Percentiles rank a stretch among this genome's conserved stretches.
phyloP scores from a whole-genome alignment of 2,329 filamentous ascomycete species.

The Pyrenophora graminea region DNA sequence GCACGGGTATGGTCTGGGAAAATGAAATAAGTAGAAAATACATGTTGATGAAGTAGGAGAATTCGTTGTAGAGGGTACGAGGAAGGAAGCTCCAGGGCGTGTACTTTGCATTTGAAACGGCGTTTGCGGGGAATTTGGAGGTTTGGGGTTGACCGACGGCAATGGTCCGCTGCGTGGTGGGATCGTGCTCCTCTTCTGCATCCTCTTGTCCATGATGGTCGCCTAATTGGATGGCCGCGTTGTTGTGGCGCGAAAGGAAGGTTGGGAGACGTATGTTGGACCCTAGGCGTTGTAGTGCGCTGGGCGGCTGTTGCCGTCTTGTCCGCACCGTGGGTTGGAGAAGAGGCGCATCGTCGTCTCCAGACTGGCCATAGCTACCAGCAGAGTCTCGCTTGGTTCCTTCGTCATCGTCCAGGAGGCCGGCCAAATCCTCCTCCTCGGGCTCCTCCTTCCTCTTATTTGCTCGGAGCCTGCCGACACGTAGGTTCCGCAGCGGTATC shows the following conservation, averaged over 20 bases:
- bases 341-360: constrained; percentile 76
- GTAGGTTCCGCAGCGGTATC: constrained; percentile 71
- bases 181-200: constrained; percentile 55
- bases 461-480: constrained; percentile 53
- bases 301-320: constrained; percentile 31
- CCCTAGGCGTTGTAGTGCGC: constrained; percentile 52
- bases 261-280: constrained; percentile 67
- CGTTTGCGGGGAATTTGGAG: constrained; percentile 82
- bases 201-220: constrained; percentile 46
- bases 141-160: constrained; percentile 74
- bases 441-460: constrained; percentile 51
- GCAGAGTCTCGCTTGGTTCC: constrained; percentile 61
- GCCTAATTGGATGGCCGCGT: constrained; percentile 31
- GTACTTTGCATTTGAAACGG: constrained; percentile 97
- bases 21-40: constrained; percentile 95
- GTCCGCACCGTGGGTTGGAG: constrained; percentile 49
- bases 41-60: constrained; percentile 99
- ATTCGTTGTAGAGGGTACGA: constrained; percentile 94
- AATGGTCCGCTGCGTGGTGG: constrained; percentile 73
- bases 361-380: constrained; percentile 59
- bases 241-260: constrained; percentile 57
- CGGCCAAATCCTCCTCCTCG: constrained; percentile 68
- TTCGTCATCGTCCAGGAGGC: constrained; percentile 67
- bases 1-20: constrained; percentile 85
- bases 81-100: constrained; percentile 93